These are phyloP conservation scores for Juglanconis oblonga DNA, from an alignment of 2,329 filamentous ascomycete species.

Conservation along the genomic window DNA sequence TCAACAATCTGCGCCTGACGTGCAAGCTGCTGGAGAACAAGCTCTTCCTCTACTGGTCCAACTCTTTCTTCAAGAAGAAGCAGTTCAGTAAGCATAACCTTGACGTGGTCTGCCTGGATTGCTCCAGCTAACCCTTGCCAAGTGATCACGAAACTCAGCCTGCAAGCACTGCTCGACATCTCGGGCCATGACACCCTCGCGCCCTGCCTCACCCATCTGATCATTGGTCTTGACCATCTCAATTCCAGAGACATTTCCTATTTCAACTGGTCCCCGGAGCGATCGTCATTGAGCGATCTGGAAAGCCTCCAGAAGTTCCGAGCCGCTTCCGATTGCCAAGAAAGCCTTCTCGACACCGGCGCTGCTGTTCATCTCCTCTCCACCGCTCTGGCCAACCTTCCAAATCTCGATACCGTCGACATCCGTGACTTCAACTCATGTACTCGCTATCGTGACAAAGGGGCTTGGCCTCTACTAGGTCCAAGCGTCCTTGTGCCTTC, in stretches of 20 bases:
- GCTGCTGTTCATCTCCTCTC: constrained; percentile 51
- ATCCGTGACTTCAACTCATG: constrained; percentile 56
- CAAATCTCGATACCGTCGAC: constrained; percentile 53
- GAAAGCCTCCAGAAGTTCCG: neutral
- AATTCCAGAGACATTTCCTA: too few species aligned
- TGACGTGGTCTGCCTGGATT: constrained; percentile 27
- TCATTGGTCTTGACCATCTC: constrained; percentile 43
- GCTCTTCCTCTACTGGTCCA: constrained; percentile 54
- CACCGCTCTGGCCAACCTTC: constrained; percentile 53
- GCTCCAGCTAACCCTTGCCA: constrained; percentile 28
- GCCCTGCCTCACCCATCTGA: constrained; percentile 40
- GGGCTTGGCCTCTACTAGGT: too few species aligned
- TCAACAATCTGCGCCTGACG: constrained; percentile 51
- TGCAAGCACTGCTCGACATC: constrained; percentile 52
- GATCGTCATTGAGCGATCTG: neutral
- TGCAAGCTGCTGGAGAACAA: constrained; percentile 53
- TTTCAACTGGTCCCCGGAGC: neutral
- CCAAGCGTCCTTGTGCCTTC: constrained; percentile 51
- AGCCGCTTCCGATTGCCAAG: constrained; percentile 22
- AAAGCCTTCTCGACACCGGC: constrained; percentile 39
- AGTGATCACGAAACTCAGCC: constrained; percentile 34
- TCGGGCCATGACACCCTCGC: constrained; percentile 42
- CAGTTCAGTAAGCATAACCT: constrained; percentile 52
- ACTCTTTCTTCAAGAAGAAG: constrained; percentile 63
- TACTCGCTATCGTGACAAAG: constrained; percentile 50